A percentile compares a stretch with the other conserved stretches of the same genome.
Evolutionary conservation across 352 stramenopile genomes (phyloP).

Genomic region (Phytophthora hibernalis): DNA sequence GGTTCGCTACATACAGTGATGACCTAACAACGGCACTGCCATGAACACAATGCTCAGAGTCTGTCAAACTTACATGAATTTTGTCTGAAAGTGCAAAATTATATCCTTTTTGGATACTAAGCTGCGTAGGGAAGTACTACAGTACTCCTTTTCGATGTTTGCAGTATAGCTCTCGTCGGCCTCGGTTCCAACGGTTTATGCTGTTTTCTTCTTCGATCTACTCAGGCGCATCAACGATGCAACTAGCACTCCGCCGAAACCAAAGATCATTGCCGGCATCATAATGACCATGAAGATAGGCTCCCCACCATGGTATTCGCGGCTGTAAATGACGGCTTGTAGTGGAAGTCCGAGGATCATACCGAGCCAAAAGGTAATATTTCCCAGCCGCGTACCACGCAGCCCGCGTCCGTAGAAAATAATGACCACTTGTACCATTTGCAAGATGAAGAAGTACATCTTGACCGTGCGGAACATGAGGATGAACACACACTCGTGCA

Average conservation of each 20-base stretch:
- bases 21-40: too few species aligned
- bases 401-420: constrained; percentile 83
- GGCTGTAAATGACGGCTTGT: constrained; percentile 83
- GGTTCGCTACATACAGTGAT: constrained; percentile 21
- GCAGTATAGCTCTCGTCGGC: neutral
- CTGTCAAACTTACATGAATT: constrained; percentile 1
- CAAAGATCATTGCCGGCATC: constrained; percentile 76
- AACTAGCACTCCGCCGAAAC: constrained; percentile 58
- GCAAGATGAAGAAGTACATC: constrained; percentile 94
- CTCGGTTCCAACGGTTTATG: constrained; percentile 5
- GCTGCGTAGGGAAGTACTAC: too few species aligned
- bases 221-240: constrained; percentile 58
- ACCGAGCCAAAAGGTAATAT: constrained; percentile 82
- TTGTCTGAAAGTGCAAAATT: constrained; percentile 2
- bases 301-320: constrained; percentile 80
- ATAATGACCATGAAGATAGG: constrained; percentile 84
- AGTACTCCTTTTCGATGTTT: neutral
- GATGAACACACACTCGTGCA: constrained; percentile 96
- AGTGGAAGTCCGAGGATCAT: constrained; percentile 81
- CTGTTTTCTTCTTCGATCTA: constrained; percentile 34
- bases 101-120: constrained; percentile 12
- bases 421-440: constrained; percentile 95
- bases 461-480: constrained; percentile 95
- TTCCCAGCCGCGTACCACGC: constrained; percentile 77
- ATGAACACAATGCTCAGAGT: neutral